Percentiles rank a stretch among this genome's conserved stretches.
Evolutionary conservation across 2,329 filamentous ascomycete species (phyloP).

Genomic region (Teratosphaeria nubilosa): DNA sequence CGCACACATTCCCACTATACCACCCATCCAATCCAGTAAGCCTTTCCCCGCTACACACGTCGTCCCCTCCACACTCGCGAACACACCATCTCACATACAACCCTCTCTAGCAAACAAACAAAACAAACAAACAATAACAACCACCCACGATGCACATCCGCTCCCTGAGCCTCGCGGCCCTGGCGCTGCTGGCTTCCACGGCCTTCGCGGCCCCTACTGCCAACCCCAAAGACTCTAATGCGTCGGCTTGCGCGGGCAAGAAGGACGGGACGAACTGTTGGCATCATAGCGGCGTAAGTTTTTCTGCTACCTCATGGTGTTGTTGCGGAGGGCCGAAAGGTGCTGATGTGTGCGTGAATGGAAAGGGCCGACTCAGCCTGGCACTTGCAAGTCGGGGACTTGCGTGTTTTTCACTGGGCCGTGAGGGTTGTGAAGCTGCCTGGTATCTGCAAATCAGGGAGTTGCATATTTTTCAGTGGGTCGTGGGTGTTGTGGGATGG

Average conservation of each 20-base stretch:
- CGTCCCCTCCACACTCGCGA: no score
- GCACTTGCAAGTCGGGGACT: neutral
- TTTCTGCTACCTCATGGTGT: no score
- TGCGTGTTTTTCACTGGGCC: neutral
- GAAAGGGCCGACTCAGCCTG: neutral
- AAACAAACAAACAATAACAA: no score
- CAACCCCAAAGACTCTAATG: neutral
- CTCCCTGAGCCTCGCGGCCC: neutral
- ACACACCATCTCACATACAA: neutral
- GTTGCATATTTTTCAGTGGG: no score
- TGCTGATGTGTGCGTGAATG: neutral
- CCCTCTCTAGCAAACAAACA: neutral
- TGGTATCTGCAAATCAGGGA: no score
- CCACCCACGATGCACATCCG: neutral
- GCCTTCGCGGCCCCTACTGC: neutral
- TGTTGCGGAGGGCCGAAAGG: no score
- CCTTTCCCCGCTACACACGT: no score
- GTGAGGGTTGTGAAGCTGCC: neutral
- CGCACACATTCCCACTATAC: no score
- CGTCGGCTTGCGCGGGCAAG: neutral
- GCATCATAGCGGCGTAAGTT: neutral
- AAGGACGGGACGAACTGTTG: neutral
- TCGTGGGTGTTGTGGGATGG: no score
- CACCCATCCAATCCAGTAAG: no score
- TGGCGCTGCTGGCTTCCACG: neutral